Evolutionary conservation across 2,329 filamentous ascomycete genomes (phyloP).

Genomic region (Xylaria arbuscula): DNA sequence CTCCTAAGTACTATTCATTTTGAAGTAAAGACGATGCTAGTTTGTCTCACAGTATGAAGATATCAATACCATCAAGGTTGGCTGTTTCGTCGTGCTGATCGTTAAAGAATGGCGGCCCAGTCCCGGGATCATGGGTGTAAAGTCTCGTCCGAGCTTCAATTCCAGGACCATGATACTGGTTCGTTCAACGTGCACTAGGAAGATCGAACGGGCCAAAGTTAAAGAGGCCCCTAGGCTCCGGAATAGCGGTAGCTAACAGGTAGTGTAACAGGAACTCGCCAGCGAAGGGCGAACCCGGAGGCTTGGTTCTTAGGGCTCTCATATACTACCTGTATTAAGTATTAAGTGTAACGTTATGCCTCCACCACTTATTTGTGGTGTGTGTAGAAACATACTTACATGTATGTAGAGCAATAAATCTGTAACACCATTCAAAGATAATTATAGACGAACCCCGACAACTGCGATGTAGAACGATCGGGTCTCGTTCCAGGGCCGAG

Average conservation of each 20-base stretch:
- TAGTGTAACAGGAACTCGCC: background rate
- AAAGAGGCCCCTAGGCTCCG: conserved; percentile 19
- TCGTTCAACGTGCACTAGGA: conserved; percentile 16
- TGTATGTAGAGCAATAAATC: conserved; percentile 4
- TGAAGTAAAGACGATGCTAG: too few species aligned
- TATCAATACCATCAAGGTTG: background rate
- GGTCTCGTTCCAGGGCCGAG: too few species aligned
- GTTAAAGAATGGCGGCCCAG: background rate
- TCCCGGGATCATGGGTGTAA: conserved; percentile 29
- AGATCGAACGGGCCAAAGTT: conserved; percentile 6
- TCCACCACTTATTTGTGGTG: background rate
- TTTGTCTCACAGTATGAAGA: too few species aligned
- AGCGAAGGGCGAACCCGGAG: conserved; percentile 8
- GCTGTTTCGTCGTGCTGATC: conserved; percentile 5
- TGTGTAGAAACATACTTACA: background rate
- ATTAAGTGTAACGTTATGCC: conserved; percentile 14
- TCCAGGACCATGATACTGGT: conserved; percentile 33
- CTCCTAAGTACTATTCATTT: too few species aligned
- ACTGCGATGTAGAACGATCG: background rate
- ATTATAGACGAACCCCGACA: background rate
- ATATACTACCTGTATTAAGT: background rate
- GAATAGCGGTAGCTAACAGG: conserved; percentile 17
- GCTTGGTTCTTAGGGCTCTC: conserved; percentile 12
- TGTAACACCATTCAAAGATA: background rate
- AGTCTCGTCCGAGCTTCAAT: conserved; percentile 27